phyloP scores from a whole-genome alignment of 192 early-diverging fungal genomes.

The Coemansia sp. region DNA sequence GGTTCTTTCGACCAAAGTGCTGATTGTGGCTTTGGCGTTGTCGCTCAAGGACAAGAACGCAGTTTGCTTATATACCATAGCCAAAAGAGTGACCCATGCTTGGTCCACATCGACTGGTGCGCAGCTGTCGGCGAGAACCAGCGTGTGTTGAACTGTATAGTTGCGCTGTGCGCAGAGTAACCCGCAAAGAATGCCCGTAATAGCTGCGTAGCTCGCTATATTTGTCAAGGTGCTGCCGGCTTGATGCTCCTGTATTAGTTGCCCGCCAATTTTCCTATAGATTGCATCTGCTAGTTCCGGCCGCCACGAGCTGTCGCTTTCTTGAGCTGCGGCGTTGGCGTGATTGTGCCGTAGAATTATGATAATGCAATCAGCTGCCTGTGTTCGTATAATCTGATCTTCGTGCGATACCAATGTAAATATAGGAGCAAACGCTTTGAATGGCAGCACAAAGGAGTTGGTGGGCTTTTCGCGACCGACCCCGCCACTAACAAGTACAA shows the following conservation, averaged over 20 bases:
- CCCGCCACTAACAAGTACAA: not conserved
- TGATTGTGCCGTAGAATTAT: constrained; percentile 26
- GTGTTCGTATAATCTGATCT: constrained; percentile 10
- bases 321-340: not conserved
- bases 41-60: constrained; percentile 4
- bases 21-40: constrained; percentile 12
- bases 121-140: constrained; percentile 15
- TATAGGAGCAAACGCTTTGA: constrained; percentile 31
- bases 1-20: constrained; percentile 5
- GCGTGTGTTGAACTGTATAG: constrained; percentile 5
- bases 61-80: constrained; percentile 24
- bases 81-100: constrained; percentile 30
- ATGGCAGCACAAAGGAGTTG: constrained; percentile 7
- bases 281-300: constrained; percentile 16
- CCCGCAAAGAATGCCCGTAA: constrained; percentile 21
- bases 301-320: not conserved
- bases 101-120: constrained; percentile 9
- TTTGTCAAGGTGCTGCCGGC: not conserved
- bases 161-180: constrained; percentile 13
- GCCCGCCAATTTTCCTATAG: constrained; percentile 26
- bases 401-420: constrained; percentile 38
- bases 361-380: constrained; percentile 47
- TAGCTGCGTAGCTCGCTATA: constrained; percentile 20
- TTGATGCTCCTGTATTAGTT: constrained; percentile 14
- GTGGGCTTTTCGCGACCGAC: not conserved